Conservation (phyloP, 805 yeast species). For the Candida schatavii region DNA sequence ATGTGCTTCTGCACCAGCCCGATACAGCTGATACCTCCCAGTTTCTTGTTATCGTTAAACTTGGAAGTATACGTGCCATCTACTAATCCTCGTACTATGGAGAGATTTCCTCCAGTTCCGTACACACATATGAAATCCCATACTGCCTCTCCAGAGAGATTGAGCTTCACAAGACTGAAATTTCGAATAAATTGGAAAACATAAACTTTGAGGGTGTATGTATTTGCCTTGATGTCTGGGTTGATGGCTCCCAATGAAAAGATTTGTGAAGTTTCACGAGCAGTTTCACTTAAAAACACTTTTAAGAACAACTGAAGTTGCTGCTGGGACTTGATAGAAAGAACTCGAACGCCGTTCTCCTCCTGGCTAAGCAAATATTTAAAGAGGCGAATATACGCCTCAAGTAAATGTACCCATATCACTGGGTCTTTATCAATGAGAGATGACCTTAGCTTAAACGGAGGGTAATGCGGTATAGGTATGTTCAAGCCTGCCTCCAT, state of each 20-base stretch:
- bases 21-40: constrained; percentile 47
- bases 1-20: constrained; percentile 51
- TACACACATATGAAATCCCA: constrained; percentile 67
- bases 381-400: constrained; percentile 56
- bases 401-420: constrained; percentile 73
- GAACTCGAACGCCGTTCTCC: constrained; percentile 20
- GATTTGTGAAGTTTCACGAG: constrained; percentile 57
- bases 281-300: constrained; percentile 57
- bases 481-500: constrained; percentile 4
- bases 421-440: constrained; percentile 80
- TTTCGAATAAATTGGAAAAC: constrained; percentile 50
- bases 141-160: constrained; percentile 54
- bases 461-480: constrained; percentile 65
- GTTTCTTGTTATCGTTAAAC: constrained; percentile 46
- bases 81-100: constrained; percentile 49
- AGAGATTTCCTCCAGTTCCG: constrained; percentile 36
- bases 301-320: constrained; percentile 57
- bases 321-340: constrained; percentile 55
- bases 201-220: constrained; percentile 43
- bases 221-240: constrained; percentile 59
- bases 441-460: constrained; percentile 71
- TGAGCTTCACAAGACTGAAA: constrained; percentile 55
- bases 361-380: constrained; percentile 43
- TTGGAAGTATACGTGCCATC: constrained; percentile 52
- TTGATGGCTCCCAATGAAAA: constrained; percentile 71